These are phyloP conservation scores for Coemansia sp. DNA, from an alignment of 192 early-diverging fungal genomes.

Conservation along the genomic window DNA sequence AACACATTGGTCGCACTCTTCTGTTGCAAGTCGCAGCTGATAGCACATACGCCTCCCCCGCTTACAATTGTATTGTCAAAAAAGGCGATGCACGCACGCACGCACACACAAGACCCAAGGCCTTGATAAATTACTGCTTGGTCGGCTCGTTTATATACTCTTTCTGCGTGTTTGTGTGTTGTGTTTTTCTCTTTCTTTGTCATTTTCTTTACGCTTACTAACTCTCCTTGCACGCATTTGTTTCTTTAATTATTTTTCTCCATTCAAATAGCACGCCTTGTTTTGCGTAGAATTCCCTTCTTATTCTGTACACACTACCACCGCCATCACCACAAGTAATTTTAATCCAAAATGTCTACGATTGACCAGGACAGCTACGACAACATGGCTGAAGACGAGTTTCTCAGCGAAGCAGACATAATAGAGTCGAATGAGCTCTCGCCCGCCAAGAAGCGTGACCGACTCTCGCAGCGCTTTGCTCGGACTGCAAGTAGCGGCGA, in stretches of 20 bases:
- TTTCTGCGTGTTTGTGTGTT: background rate
- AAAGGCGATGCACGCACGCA: conserved; percentile 6
- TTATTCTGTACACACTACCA: conserved; percentile 2
- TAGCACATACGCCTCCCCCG: background rate
- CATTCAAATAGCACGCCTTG: conserved; percentile 6
- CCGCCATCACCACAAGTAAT: conserved; percentile 2
- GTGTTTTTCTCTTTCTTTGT: background rate
- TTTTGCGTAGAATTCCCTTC: conserved; percentile 5
- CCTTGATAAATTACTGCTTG: background rate
- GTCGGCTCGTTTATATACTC: background rate
- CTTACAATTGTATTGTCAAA: conserved; percentile 2
- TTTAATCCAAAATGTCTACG: conserved; percentile 9
- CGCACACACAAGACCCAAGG: background rate
- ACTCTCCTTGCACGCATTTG: conserved; percentile 9
- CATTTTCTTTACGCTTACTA: conserved; percentile 8
- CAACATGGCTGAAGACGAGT: conserved; percentile 25
- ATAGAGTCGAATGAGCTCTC: conserved; percentile 38
- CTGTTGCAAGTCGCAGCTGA: too few species aligned
- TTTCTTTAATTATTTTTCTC: conserved; percentile 8
- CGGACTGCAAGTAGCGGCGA: conserved; percentile 76
- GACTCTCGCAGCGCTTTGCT: conserved; percentile 65
- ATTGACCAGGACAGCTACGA: conserved; percentile 28
- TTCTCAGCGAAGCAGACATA: conserved; percentile 40
- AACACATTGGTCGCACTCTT: background rate
- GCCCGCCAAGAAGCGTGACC: conserved; percentile 58